phyloP scores from a whole-genome alignment of 2,329 filamentous ascomycete genomes.

The Stenocarpella maydis region DNA sequence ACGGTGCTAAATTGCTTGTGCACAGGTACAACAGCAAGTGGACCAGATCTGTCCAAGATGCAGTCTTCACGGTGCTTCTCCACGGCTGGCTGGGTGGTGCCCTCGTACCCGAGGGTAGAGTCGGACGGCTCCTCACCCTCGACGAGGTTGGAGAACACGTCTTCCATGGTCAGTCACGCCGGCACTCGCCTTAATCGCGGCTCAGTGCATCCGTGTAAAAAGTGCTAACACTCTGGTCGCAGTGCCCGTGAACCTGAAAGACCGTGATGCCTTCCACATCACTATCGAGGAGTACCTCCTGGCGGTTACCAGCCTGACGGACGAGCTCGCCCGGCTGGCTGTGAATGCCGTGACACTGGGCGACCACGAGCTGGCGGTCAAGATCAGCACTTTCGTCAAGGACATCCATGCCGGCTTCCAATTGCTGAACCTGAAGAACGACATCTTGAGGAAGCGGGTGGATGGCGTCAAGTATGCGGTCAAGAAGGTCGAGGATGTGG shows the following conservation, averaged over 20 bases:
- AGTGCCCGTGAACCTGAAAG: constrained; percentile 93
- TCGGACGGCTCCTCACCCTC: constrained; percentile 79
- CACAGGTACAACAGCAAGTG: constrained; percentile 81
- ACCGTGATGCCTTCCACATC: constrained; percentile 89
- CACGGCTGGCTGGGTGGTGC: constrained; percentile 81
- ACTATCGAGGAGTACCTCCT: constrained; percentile 98
- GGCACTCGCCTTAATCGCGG: not conserved
- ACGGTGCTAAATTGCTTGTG: constrained; percentile 31
- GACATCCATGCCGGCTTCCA: constrained; percentile 96
- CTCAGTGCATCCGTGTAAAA: not conserved
- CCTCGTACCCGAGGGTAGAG: constrained; percentile 62
- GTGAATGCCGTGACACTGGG: constrained; percentile 94
- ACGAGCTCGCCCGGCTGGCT: constrained; percentile 89
- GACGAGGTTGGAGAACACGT: constrained; percentile 81
- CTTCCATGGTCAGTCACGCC: constrained; percentile 68
- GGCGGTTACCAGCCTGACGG: constrained; percentile 83
- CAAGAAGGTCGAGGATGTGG: constrained; percentile 97
- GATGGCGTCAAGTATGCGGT: constrained; percentile 97
- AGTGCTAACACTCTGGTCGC: constrained; percentile 11
- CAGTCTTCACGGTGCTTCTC: constrained; percentile 66
- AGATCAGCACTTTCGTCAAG: constrained; percentile 92
- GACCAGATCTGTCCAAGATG: constrained; percentile 83
- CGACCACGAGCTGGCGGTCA: constrained; percentile 84
- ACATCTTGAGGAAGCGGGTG: constrained; percentile 83
- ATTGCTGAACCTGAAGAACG: constrained; percentile 96